A percentile compares a stretch with the other conserved stretches of the same genome.
Conservation (phyloP, 2,329 filamentous ascomycete species). For the Ophiostoma sp. region DNA sequence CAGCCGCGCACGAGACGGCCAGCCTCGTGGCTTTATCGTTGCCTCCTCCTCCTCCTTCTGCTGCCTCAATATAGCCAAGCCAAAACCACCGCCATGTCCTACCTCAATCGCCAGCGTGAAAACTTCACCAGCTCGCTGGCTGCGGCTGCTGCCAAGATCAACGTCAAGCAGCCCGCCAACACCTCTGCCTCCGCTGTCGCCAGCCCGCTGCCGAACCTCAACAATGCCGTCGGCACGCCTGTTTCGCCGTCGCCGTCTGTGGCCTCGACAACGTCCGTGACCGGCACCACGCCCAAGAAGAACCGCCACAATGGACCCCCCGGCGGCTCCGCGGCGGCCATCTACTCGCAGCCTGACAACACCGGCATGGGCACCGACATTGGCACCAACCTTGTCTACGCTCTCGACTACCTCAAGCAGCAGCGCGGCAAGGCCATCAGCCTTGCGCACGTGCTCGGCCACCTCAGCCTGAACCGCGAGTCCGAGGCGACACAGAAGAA, state of each 20-base stretch:
- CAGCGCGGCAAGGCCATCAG: conserved; percentile 63
- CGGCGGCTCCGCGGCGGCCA: conserved; percentile 33
- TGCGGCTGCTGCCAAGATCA: conserved; percentile 59
- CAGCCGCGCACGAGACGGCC: background rate
- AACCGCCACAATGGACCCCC: conserved; percentile 41
- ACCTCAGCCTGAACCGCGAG: conserved; percentile 65
- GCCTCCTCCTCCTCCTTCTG: background rate
- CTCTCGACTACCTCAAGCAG: conserved; percentile 73
- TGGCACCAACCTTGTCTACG: conserved; percentile 82
- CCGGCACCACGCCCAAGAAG: conserved; percentile 59
- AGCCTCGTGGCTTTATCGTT: background rate
- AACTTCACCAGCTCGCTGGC: conserved; percentile 58
- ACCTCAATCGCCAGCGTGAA: conserved; percentile 61
- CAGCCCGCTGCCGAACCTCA: conserved; percentile 53
- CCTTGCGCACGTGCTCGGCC: conserved; percentile 72
- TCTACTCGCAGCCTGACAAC: conserved; percentile 72
- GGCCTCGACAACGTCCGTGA: conserved; percentile 44
- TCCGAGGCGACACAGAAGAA: conserved; percentile 57
- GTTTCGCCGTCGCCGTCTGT: conserved; percentile 59
- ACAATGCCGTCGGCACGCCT: conserved; percentile 42
- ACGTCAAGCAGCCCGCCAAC: conserved; percentile 37
- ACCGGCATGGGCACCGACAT: conserved; percentile 73
- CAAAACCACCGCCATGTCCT: conserved; percentile 38
- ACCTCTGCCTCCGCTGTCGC: conserved; percentile 39
- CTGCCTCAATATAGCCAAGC: background rate